A percentile compares a stretch with the other conserved stretches of the same genome.
Evolutionary conservation across 768 basidiomycete genomes (phyloP).

Genomic region (Lyophyllum atratum): DNA sequence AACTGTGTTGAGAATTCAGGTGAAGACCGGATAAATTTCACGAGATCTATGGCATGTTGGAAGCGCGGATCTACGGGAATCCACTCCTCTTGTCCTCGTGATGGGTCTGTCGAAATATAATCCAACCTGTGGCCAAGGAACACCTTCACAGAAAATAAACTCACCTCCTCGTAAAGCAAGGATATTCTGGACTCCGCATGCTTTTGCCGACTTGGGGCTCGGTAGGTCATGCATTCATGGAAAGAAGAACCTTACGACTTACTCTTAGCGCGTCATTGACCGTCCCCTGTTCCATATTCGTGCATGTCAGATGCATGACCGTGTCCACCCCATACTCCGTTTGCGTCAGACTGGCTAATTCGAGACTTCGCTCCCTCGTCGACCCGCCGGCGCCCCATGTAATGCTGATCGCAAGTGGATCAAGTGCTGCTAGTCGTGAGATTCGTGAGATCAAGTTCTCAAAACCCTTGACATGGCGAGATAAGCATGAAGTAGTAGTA

Average conservation of each 20-base stretch:
- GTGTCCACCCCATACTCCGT: constrained; percentile 78
- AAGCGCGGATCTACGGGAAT: constrained; percentile 84
- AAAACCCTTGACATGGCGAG: constrained; percentile 62
- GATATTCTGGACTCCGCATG: constrained; percentile 82
- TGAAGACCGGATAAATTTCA: constrained; percentile 80
- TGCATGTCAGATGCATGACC: constrained; percentile 94
- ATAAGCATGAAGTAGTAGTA: background rate
- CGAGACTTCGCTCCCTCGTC: constrained; percentile 85
- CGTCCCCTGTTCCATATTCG: constrained; percentile 90
- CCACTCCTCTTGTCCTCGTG: constrained; percentile 93
- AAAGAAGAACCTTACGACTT: constrained; percentile 19
- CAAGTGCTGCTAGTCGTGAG: constrained; percentile 71
- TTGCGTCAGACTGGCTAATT: constrained; percentile 81
- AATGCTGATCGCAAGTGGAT: constrained; percentile 84
- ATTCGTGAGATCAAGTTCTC: constrained; percentile 90
- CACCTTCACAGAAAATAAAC: constrained; percentile 15
- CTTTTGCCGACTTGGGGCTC: constrained; percentile 66
- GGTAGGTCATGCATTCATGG: constrained; percentile 8
- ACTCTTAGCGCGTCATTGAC: constrained; percentile 88
- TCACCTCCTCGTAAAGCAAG: constrained; percentile 90
- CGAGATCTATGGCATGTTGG: constrained; percentile 84
- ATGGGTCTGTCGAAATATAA: constrained; percentile 65
- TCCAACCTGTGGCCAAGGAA: background rate
- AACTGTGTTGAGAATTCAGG: constrained; percentile 82
- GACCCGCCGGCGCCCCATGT: constrained; percentile 99